A percentile compares a stretch with the other conserved stretches of the same genome.
These are phyloP conservation scores for Phytophthora ohioensis DNA, from an alignment of 352 stramenopile species.

Conservation along the genomic window DNA sequence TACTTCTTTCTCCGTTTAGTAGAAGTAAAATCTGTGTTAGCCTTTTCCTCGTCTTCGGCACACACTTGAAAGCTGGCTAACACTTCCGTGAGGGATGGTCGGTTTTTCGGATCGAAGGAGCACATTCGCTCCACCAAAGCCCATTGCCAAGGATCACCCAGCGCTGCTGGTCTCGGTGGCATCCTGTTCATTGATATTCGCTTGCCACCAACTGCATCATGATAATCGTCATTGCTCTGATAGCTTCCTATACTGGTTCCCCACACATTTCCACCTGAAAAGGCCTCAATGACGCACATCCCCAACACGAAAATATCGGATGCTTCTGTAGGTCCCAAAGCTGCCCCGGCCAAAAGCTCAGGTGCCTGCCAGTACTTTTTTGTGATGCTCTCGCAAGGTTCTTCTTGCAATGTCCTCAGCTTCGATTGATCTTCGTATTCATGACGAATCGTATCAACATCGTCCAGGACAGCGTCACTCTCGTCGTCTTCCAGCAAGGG, in stretches of 20 bases:
- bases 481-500: conserved; percentile 33
- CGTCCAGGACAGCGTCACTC: conserved; percentile 24
- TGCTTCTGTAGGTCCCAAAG: conserved; percentile 30
- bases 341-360: conserved; percentile 13
- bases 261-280: conserved; percentile 34
- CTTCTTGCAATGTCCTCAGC: not conserved
- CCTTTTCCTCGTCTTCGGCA: conserved; percentile 32
- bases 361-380: conserved; percentile 37
- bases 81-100: conserved; percentile 34
- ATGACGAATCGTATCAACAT: conserved; percentile 33
- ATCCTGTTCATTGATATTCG: not conserved
- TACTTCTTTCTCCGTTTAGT: conserved; percentile 23
- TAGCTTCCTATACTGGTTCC: not conserved
- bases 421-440: conserved; percentile 2
- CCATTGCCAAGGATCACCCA: conserved; percentile 36
- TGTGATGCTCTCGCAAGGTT: not conserved
- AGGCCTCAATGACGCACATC: conserved; percentile 46
- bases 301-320: conserved; percentile 41
- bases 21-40: conserved; percentile 18
- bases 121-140: conserved; percentile 43
- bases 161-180: conserved; percentile 22
- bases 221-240: not conserved
- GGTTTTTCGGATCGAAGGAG: conserved; percentile 19
- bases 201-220: not conserved
- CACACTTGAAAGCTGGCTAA: conserved; percentile 39